A percentile compares a stretch with the other conserved stretches of the same genome.
Conservation (phyloP, 2,329 filamentous ascomycete species). For the Whalleya microplaca region DNA sequence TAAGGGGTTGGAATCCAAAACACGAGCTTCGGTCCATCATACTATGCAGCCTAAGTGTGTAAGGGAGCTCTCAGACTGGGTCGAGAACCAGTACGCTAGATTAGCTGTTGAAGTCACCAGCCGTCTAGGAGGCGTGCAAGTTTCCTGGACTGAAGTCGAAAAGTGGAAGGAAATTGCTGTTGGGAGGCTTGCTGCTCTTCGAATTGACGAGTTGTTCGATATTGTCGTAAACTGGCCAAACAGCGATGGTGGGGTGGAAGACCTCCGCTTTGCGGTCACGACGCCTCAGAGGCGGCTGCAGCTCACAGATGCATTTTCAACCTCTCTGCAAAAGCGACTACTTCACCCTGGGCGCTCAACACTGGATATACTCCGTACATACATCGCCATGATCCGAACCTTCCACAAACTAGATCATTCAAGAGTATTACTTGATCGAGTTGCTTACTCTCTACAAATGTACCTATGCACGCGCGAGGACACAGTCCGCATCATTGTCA, state of each 20-base stretch:
- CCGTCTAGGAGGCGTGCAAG: constrained; percentile 45
- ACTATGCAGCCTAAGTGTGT: constrained; percentile 58
- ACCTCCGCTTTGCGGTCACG: constrained; percentile 72
- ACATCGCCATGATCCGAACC: constrained; percentile 78
- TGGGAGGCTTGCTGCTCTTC: constrained; percentile 67
- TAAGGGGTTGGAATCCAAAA: constrained; percentile 29
- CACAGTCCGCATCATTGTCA: constrained; percentile 76
- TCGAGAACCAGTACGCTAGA: constrained; percentile 68
- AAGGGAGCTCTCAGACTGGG: constrained; percentile 65
- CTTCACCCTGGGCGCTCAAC: constrained; percentile 78
- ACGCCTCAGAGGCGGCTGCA: constrained; percentile 70
- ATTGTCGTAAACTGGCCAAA: constrained; percentile 77
- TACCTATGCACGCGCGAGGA: constrained; percentile 79
- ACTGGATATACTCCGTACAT: constrained; percentile 74
- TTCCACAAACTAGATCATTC: constrained; percentile 78
- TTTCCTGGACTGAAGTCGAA: constrained; percentile 61
- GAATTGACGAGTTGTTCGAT: constrained; percentile 76
- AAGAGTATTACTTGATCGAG: constrained; percentile 75
- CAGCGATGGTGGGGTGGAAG: constrained; percentile 72
- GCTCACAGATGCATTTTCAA: constrained; percentile 71
- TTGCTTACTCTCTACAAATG: constrained; percentile 73
- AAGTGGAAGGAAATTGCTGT: constrained; percentile 74
- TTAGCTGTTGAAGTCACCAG: constrained; percentile 65
- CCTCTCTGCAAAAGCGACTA: constrained; percentile 66
- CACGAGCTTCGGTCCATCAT: constrained; percentile 30